Evolutionary conservation across 345 rosid genomes (phyloP).

Genomic region (Moricandia moricandioides): DNA sequence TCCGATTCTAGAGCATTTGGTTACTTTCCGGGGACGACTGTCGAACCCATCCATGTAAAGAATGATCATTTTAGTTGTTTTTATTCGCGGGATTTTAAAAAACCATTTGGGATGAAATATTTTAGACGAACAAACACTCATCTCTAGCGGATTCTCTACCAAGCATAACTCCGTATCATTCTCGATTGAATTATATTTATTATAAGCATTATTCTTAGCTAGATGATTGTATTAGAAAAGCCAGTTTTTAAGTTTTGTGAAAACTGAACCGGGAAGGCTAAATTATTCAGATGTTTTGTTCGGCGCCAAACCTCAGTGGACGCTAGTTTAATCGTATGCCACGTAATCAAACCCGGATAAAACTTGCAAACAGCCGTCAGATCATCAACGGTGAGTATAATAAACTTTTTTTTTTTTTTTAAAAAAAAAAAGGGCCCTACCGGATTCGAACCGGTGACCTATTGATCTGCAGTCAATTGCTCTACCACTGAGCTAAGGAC

Average conservation of each 20-base stretch:
- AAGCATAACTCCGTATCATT: background rate
- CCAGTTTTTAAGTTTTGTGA: background rate
- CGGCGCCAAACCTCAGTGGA: background rate
- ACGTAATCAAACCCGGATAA: background rate
- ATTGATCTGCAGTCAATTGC: constrained; percentile 75
- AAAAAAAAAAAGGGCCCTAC: constrained; percentile 36
- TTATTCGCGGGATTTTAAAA: too few relatives aligned
- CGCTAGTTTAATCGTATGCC: background rate
- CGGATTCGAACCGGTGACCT: constrained; percentile 56
- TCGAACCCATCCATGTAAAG: too few relatives aligned
- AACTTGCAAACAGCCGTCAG: background rate
- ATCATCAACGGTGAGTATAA: background rate
- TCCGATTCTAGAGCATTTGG: too few relatives aligned
- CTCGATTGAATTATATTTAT: background rate
- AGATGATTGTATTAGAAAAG: background rate
- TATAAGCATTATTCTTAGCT: too few relatives aligned
- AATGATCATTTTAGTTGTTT: too few relatives aligned
- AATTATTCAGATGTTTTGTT: background rate
- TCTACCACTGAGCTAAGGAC: constrained; percentile 80
- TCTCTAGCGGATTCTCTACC: too few relatives aligned
- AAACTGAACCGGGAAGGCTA: background rate
- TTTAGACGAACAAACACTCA: too few relatives aligned
- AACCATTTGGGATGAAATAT: too few relatives aligned
- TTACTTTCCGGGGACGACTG: too few relatives aligned
- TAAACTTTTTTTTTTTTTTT: background rate